phyloP scores from a whole-genome alignment of 805 yeast species.

The Metschnikowia proteae region DNA sequence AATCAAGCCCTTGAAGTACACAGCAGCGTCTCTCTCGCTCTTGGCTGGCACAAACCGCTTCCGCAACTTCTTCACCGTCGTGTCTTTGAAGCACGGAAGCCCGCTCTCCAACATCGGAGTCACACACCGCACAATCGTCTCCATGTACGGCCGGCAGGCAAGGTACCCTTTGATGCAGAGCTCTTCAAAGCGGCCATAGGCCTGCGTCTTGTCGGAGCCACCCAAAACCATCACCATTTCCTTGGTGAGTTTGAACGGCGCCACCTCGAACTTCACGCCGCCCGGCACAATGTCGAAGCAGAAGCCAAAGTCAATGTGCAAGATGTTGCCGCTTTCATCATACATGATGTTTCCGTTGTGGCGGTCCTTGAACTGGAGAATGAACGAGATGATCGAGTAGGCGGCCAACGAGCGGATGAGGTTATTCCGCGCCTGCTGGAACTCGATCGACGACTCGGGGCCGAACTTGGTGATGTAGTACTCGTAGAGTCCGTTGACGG shows the following conservation, averaged over 20 bases:
- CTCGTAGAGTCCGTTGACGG: constrained; percentile 93
- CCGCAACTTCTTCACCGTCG: constrained; percentile 75
- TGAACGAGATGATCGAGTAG: constrained; percentile 84
- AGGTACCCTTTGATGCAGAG: constrained; percentile 89
- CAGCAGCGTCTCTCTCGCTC: constrained; percentile 81
- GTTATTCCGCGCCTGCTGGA: constrained; percentile 87
- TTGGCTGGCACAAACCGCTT: constrained; percentile 77
- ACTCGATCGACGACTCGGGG: constrained; percentile 85
- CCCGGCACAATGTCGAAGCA: constrained; percentile 99
- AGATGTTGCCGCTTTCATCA: constrained; percentile 89
- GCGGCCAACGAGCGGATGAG: constrained; percentile 93
- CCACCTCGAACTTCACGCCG: constrained; percentile 96
- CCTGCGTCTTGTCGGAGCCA: constrained; percentile 79
- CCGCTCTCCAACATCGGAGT: constrained; percentile 94
- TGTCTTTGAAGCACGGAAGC: constrained; percentile 90
- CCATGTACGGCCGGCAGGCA: constrained; percentile 84
- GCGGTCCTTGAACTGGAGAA: constrained; percentile 92
- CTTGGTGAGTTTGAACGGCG: constrained; percentile 92
- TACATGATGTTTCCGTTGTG: constrained; percentile 98
- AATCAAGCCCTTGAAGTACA: constrained; percentile 69
- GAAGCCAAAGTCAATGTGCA: constrained; percentile 97
- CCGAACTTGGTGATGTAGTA: constrained; percentile 91
- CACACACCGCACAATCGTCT: constrained; percentile 78
- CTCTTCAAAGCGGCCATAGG: constrained; percentile 91
- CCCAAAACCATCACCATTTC: constrained; percentile 98